Base-by-base conservation (phyloP, 208 protist genomes). In the Leptomonas pyrrhocoris region DNA sequence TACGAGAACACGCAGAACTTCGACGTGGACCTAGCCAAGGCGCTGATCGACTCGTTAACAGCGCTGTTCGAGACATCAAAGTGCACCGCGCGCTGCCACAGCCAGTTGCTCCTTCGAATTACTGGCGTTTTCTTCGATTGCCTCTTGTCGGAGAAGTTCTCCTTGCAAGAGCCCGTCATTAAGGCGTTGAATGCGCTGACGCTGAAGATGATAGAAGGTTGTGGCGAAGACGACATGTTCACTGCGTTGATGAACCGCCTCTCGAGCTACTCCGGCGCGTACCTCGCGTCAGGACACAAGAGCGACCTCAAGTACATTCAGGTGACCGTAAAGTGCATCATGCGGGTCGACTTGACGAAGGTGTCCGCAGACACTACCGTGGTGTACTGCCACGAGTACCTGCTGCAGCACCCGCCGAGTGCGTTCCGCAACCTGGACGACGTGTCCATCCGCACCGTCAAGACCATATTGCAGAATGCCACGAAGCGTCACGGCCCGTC, bases 281-380 rank as follows among this genome's bases (percentile, higher is more conserved):
- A 96, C 62, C 81, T 91, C 2, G 70, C 85, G 21, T 84, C 65
- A 12, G 77, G 80, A 19, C 80, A 83, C 45, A 90, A 90, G 63
- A 82, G 38, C 42, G 88, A 94, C 61, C 78, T 94, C 42, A 96
- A 94, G 81, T 96, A 92, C 67, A 89, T 96, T 46, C 88, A 96
- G 64, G 88, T 96, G 18, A 93, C 86, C 21, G 92, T 94, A 23
- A 94, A 94, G 80, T 96, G 92, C 54, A 57, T 94, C n/a, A 92
- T 95, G 87, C 74, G 86, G 46, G 45, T 94, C 4, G 72, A 86
- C 38, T 68, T 92, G 27, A 54, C 84, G 19, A 63, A 77, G 48
- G 81, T 96, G 28, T 83, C 81, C 21, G 49, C 78, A 6, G 88
- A 96, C 30, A 94, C 93, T 66, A 69, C 93, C 2, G 80, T 96